Conservation (phyloP, 73 alveolate genomes). For the Paramecium sonneborni region DNA sequence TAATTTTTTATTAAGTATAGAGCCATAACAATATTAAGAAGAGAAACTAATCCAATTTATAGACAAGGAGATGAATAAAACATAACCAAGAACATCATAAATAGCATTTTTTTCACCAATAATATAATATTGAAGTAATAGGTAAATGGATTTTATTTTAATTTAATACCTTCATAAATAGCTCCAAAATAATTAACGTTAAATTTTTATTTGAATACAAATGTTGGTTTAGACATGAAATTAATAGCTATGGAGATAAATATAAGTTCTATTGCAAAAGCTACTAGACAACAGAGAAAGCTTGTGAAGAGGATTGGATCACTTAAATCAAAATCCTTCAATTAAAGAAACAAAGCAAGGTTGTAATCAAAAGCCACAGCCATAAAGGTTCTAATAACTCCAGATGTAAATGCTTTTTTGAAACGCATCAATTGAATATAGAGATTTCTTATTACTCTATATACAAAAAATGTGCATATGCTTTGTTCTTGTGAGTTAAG, state of each 20-base stretch:
- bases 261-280: not conserved
- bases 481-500: not conserved
- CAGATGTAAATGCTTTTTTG: not conserved
- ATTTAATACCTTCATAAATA: constrained; percentile 28
- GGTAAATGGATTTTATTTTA: not conserved
- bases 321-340: not conserved
- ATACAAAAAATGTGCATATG: not conserved
- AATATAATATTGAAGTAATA: not conserved
- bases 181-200: not conserved
- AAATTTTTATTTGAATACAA: not conserved
- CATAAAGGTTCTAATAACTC: constrained; percentile 39
- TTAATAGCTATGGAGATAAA: not conserved
- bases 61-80: not conserved
- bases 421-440: not conserved
- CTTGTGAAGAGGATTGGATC: constrained; percentile 23
- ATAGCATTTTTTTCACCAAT: not conserved
- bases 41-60: not conserved
- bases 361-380: constrained; percentile 54
- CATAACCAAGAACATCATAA: constrained; percentile 9
- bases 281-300: not conserved
- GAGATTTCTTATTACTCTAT: not conserved
- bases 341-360: not conserved
- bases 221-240: not conserved
- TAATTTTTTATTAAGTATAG: not conserved
- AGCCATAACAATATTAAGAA: not conserved